Base-by-base conservation (phyloP, 2,329 filamentous ascomycete genomes). In the Penicillium sp. region DNA sequence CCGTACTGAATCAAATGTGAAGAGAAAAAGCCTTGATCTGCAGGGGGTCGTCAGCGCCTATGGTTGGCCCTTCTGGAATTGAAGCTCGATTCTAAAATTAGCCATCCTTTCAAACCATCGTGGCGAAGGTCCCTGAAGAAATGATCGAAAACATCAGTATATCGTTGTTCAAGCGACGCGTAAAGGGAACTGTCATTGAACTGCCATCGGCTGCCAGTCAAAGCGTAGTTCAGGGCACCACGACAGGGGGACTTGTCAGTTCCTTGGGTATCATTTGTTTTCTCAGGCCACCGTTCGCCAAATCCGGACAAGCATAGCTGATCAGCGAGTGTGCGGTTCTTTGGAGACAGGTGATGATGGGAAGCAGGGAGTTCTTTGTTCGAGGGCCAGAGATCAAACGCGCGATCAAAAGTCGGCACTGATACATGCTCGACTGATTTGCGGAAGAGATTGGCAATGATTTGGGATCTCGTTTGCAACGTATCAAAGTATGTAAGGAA, bases 1-100 rank as follows among this genome's bases (percentile, higher is more conserved):
- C 44, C 35, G 24, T 24, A 41, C 36, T 14, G 10, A 36, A 19
- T 44, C 33, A 44, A 43, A 24, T 41, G 27, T 13, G 27, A 46
- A 36, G 44, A 50, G 4, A 41, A n/a, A 50, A 54, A 55, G 33
- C 37, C 50, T 58, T 27, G 58, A 60, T 27, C 58, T 63, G 63
- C 56, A 65, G 53, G 33, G 51, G 61, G 60, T 61, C 59, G 41
- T 44, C 57, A 19, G 33, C 44, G n/a, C 39, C 24, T 54, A 33
- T 40, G 43, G 31, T 62, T 60, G 37, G 54, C 41, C 18, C 50
- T 55, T 58, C 57, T 56, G 44, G 43, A 50, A 54, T 27, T 33
- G 14, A 55, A 35, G 36, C 33, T 41, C 36, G 50, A 49, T 64
- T 66, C 66, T 68, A 67, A 60, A 63, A 58, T 67, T 68, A 66